These are phyloP conservation scores for Citrus sp. DNA, from an alignment of 345 rosid genomes.

Conservation along the genomic window DNA sequence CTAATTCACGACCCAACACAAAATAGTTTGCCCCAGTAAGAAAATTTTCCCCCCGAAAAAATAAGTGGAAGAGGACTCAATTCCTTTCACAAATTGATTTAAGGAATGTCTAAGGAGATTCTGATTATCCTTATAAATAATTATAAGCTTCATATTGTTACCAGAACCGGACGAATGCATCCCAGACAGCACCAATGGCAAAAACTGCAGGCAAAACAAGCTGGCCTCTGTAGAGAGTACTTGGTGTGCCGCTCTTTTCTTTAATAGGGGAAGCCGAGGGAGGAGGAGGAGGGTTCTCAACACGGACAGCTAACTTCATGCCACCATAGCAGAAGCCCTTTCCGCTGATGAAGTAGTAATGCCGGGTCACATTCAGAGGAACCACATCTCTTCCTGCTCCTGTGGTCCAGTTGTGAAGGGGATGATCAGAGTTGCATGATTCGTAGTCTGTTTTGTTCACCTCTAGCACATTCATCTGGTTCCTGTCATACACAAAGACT, in stretches of 20 bases:
- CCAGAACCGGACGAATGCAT: conserved; percentile 40
- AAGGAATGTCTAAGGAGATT: conserved; percentile 6
- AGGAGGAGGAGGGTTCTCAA: conserved; percentile 72
- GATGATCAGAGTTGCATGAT: conserved; percentile 63
- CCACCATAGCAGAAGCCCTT: conserved; percentile 87
- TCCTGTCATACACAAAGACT: conserved; percentile 92
- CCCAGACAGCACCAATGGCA: conserved; percentile 50
- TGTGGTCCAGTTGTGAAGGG: conserved; percentile 72
- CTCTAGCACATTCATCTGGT: conserved; percentile 79
- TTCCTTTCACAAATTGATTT: conserved; percentile 23
- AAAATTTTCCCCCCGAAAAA: background rate
- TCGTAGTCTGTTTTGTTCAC: conserved; percentile 80
- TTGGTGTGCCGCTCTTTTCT: conserved; percentile 32
- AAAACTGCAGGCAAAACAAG: conserved; percentile 42
- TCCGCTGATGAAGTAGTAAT: conserved; percentile 77
- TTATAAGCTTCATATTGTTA: conserved; percentile 10
- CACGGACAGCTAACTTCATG: conserved; percentile 64
- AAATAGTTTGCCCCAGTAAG: background rate
- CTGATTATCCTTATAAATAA: background rate
- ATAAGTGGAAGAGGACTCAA: conserved; percentile 1
- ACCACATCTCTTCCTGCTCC: conserved; percentile 95
- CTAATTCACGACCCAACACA: background rate
- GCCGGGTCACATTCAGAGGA: conserved; percentile 73
- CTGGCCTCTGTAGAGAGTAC: conserved; percentile 26
- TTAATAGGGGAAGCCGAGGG: conserved; percentile 43